Percentiles rank a stretch among this genome's conserved stretches.
Evolutionary conservation across 2,329 filamentous ascomycete genomes (phyloP).

Genomic region (Aspergillus floridensis): DNA sequence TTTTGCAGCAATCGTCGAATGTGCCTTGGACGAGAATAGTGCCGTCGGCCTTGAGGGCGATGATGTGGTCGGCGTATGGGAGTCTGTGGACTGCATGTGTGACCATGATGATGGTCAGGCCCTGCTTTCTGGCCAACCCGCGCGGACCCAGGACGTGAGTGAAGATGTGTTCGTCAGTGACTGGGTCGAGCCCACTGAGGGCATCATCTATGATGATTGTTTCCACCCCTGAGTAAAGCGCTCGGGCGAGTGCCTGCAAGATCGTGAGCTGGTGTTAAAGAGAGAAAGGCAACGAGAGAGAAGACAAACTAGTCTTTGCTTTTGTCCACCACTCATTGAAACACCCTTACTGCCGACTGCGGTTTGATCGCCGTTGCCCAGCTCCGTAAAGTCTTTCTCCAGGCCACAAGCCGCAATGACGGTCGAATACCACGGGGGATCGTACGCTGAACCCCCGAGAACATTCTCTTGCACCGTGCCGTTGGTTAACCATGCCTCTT

Average conservation of each 20-base stretch:
- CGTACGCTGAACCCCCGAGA: constrained; percentile 17
- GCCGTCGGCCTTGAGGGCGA: background rate
- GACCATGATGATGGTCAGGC: background rate
- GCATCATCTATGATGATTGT: background rate
- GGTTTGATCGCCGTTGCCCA: background rate
- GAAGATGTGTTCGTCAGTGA: background rate
- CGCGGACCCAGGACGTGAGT: background rate
- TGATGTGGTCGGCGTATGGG: background rate
- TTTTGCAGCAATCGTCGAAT: constrained; percentile 11
- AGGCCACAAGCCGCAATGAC: constrained; percentile 11
- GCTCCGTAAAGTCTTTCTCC: background rate
- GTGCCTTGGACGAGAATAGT: background rate
- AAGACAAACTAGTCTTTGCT: background rate
- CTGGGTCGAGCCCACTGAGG: background rate
- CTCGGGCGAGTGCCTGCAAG: background rate
- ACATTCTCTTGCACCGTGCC: constrained; percentile 19
- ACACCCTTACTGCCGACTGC: background rate
- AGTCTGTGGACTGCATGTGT: background rate
- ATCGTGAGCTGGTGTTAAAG: background rate
- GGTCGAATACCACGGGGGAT: constrained; percentile 23
- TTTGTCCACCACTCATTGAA: background rate
- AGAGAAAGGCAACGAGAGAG: background rate
- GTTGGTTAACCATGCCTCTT: constrained; percentile 17
- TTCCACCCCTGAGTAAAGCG: background rate
- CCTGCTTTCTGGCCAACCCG: background rate